Percentiles rank a stretch among this genome's conserved stretches.
These are phyloP conservation scores for Mycena sp. DNA, from an alignment of 1,284 basidiomycete genomes.

Conservation along the genomic window DNA sequence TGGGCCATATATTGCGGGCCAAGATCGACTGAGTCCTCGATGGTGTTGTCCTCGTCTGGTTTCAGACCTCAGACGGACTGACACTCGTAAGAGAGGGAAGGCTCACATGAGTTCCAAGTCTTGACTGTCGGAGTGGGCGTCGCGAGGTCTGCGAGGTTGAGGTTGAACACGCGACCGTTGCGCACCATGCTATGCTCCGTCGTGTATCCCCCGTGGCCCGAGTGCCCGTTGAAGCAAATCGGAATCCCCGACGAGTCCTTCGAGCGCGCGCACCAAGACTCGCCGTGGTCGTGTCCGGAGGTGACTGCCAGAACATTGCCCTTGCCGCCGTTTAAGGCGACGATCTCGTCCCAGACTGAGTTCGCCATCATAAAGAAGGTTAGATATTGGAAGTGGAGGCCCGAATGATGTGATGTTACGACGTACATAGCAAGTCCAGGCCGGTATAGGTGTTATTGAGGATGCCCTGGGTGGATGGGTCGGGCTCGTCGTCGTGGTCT, in stretches of 20 bases:
- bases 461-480: conserved; percentile 23
- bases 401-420: too few species aligned
- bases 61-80: neutral
- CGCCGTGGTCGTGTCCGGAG: conserved; percentile 28
- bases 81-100: neutral
- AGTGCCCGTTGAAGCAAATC: conserved; percentile 29
- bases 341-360: conserved; percentile 20
- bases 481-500: conserved; percentile 28
- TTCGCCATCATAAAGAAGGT: neutral
- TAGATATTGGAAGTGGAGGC: neutral
- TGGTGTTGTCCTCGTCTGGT: conserved; percentile 14
- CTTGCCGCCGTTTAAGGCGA: conserved; percentile 9
- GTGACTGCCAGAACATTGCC: conserved; percentile 21
- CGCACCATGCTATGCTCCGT: conserved; percentile 12
- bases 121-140: neutral
- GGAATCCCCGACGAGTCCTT: conserved; percentile 17
- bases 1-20: conserved; percentile 16
- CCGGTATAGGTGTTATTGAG: conserved; percentile 24
- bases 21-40: conserved; percentile 1
- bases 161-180: conserved; percentile 15
- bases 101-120: conserved; percentile 19
- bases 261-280: conserved; percentile 26
- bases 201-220: conserved; percentile 24
- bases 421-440: conserved; percentile 19
- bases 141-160: conserved; percentile 11